Evolutionary conservation across 169 alveolate genomes (phyloP), one percentile per base, ranked within the genome.

Genomic region (Plasmodium chabaudi): DNA sequence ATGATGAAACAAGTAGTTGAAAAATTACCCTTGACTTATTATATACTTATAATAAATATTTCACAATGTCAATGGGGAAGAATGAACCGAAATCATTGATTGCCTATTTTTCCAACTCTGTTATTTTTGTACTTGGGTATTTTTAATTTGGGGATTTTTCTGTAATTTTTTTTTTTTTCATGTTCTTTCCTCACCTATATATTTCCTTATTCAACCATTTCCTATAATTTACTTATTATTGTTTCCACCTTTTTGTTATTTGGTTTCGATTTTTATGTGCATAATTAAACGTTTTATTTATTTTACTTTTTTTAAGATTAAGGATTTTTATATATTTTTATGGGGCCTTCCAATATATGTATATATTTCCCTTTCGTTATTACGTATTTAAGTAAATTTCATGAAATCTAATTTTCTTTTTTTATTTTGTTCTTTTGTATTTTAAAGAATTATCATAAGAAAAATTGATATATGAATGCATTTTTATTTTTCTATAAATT

Each of bases 1-100:
- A 77, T 23, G 88, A 77, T 17, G 77, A 77, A 51, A 49, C 88
- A 13, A 77, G 53, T 46, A 77, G 77, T 21, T 63, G 19, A 64
- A 15, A 57, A n/a, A 67, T 13, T 23, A 7, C 21, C 13, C 60
- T 15, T 13, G 27, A 15, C 21, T 1, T 34, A 34, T 34, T 34
- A 34, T 34, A 7, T 5, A 34, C 7, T 3, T 34, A 34, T 34
- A 34, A 34, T 34, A 34, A 34, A 34, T 34, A 34, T 34, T 34
- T 5, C 42, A 34, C 5, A 34, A 34, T 1, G 7, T 3, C 7
- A 34, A 34, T 34, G 6, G 42, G 42, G 7, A 34, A 34, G 42
- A 5, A 0, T 34, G 7, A 34, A 34, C 42, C 5, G 42, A 34
- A 34, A 34, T 23, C 21, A 12, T n/a, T 15, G 77, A 10, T 46